Percentiles rank a stretch among this genome's conserved stretches.
Evolutionary conservation across 2,329 filamentous ascomycete species (phyloP).

Genomic region (Ampelomyces quisqualis): DNA sequence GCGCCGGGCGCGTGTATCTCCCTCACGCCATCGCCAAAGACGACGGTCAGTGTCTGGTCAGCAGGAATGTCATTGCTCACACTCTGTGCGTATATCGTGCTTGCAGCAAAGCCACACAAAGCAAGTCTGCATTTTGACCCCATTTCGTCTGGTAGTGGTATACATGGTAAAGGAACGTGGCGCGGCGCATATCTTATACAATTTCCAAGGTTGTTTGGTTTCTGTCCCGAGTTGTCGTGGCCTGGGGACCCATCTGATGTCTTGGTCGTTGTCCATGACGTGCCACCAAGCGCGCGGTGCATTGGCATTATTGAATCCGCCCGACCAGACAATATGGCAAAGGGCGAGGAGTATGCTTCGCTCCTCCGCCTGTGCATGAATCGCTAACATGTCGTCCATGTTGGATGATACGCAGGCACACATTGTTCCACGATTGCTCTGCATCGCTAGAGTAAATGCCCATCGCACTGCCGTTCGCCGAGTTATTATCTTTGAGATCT

Average conservation of each 20-base stretch:
- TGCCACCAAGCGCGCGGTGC: not conserved
- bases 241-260: not conserved
- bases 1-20: constrained; percentile 11
- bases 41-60: constrained; percentile 7
- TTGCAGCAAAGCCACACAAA: not conserved
- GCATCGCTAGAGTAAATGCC: too few species aligned
- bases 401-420: too few species aligned
- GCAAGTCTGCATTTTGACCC: not conserved
- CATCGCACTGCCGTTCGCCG: too few species aligned
- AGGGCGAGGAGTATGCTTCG: not conserved
- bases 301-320: constrained; percentile 4
- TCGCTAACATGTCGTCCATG: too few species aligned
- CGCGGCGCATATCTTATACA: not conserved
- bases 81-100: not conserved
- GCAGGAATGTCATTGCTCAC: constrained; percentile 1
- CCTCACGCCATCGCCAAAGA: constrained; percentile 9
- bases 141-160: not conserved
- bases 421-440: too few species aligned
- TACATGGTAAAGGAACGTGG: not conserved
- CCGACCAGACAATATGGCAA: not conserved
- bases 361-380: too few species aligned
- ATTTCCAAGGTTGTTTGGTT: not conserved
- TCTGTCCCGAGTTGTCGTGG: not conserved
- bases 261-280: constrained; percentile 2
- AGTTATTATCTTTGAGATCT: too few species aligned